Base-by-base conservation (phyloP, 2,329 filamentous ascomycete species). In the Monilinia fructicola region DNA sequence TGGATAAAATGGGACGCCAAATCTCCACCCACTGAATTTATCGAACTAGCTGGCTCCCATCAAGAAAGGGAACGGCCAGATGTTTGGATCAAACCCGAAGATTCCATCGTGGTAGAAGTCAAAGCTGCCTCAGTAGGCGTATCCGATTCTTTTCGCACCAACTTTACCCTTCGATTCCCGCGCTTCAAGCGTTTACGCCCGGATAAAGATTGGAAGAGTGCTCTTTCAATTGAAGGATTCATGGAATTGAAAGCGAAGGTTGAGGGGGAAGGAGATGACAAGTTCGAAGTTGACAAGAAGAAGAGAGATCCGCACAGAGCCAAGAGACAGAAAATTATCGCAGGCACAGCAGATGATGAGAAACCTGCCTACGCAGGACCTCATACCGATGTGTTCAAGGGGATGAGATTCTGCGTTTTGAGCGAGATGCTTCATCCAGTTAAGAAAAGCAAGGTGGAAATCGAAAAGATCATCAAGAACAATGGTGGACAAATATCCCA, bases 31-130 rank as follows among this genome's bases (percentile, higher is more conserved):
- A 87, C 82, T 1, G 82, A 90, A 66, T 92, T 88, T 75, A 88
- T 99, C 67, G 90, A 93, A 73, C 85, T 98, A 2, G 93, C 87
- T 3, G 92, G 93, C 12, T 90, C 90, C 16, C 88, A 91, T 65
- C 81, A 83, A 11, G 78, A 95, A 74, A 82, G 85, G 69, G 94
- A 98, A 77, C 82, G 84, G 56, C 95, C 95, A 0, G 94, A 99
- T 74, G 85, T 93, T 64, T 99, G 93, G 93, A 98, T 99, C 74
- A 88, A 90, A 44, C 93, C 95, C 0, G 87, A 86, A 63, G 91
- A 98, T 68, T 97, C 93, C 0, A 78, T 99, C 21, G 92, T 99
- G 1, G 73, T 99, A 0, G 90, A 91, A 54, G 90, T 95, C 69
- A 99, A 98, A 78, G 95, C 93, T 4, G 90, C 94, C 0, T 91